Evolutionary conservation across 164 flowering plant species (phyloP), one percentile per base, ranked within the genome.

Genomic region (Magnolia kwangsiensis): DNA sequence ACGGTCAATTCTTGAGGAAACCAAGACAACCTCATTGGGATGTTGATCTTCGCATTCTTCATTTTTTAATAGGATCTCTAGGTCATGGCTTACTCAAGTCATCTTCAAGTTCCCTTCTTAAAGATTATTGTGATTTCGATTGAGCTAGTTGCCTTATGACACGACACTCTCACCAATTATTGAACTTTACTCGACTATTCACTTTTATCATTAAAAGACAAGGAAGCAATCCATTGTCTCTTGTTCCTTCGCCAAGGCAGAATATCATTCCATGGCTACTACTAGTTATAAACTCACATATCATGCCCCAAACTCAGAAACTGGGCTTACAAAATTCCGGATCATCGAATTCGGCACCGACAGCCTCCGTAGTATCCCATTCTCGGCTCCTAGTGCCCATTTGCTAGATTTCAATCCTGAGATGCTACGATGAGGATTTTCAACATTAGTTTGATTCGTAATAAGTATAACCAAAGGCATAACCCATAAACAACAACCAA

Each of bases 231-330:
- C 27, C 9, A 67, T 59, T 3, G 59, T 78, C 2, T 65, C 72
- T 49, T 51, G 49, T 6, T 78, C 77, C 19, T 67, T 68, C 5
- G 58, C 63, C 20, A 73, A 78, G 50, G 76, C 69, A 0, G 68
- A 67, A 61, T 78, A 74, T 73, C 67, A 68, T 14, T 67, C 50
- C 20, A 78, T 78, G 76, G 73, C 58, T 18, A 61, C 8, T 21
- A 11, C 73, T n/a, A 49, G 76, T n/a, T n/a, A 21, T 29, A 73
- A 78, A 68, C 2, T 67, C 2, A 21, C 7, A 2, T 73, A 67
- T n/a, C n/a, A n/a, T n/a, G n/a, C n/a, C n/a, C n/a, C n/a, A n/a
- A n/a, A n/a, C n/a, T n/a, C n/a, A n/a, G n/a, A n/a, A n/a, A n/a
- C n/a, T n/a, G n/a, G n/a, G n/a, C n/a, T n/a, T n/a, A n/a, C n/a